These are phyloP conservation scores for Silene conica DNA, from an alignment of 148 eudicot species.

Conservation along the genomic window DNA sequence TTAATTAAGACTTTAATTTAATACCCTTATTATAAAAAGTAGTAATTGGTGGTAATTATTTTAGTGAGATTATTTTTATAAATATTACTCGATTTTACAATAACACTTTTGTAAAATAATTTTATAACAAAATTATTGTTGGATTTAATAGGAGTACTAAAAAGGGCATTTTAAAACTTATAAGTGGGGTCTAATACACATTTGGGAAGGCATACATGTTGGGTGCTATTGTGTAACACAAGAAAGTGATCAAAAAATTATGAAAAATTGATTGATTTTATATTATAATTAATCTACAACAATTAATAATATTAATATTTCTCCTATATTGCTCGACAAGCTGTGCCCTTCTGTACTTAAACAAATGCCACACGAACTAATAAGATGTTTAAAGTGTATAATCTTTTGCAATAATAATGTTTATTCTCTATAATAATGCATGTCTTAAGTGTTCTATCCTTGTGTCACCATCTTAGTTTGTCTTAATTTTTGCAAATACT, in stretches of 20 bases:
- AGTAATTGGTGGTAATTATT: no score
- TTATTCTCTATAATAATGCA: neutral
- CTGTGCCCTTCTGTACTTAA: constrained; percentile 38
- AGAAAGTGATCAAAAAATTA: constrained; percentile 34
- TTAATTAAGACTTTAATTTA: no score
- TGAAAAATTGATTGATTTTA: constrained; percentile 17
- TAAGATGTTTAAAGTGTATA: constrained; percentile 6
- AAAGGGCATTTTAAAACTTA: neutral
- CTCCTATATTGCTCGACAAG: constrained; percentile 55
- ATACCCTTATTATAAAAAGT: no score
- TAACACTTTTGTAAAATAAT: no score
- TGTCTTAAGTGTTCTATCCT: constrained; percentile 29
- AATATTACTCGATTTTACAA: no score
- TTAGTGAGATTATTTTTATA: no score
- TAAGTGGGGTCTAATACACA: constrained; percentile 37
- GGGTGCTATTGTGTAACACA: constrained; percentile 39
- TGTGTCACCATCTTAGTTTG: constrained; percentile 44
- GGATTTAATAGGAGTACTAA: no score
- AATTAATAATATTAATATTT: constrained; percentile 24
- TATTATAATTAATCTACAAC: constrained; percentile 11
- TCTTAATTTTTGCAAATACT: constrained; percentile 19
- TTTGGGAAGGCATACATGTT: constrained; percentile 45
- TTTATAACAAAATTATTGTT: no score
- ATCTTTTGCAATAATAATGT: constrained; percentile 16
- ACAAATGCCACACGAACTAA: constrained; percentile 25